These are phyloP conservation scores for Funneliformis caledonium DNA, from an alignment of 371 early-diverging fungal genomes.

Conservation along the genomic window DNA sequence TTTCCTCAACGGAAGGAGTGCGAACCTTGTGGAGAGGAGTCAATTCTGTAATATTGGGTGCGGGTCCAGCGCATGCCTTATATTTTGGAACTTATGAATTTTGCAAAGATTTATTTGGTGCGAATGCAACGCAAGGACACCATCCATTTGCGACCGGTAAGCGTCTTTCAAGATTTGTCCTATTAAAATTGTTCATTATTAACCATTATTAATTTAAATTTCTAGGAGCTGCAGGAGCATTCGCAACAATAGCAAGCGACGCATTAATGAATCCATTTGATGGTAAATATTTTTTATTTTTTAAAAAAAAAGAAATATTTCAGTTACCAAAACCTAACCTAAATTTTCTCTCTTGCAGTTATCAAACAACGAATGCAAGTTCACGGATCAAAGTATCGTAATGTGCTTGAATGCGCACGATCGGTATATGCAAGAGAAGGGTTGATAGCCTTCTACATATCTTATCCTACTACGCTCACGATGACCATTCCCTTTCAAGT, in stretches of 20 bases:
- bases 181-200: background rate
- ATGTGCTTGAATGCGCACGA: conserved; percentile 68
- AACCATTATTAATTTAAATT: background rate
- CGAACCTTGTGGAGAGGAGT: conserved; percentile 91
- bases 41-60: conserved; percentile 87
- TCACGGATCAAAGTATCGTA: conserved; percentile 62
- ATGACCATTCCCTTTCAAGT: conserved; percentile 93
- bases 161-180: background rate
- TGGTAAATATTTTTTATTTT: conserved; percentile 54
- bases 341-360: conserved; percentile 55
- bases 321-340: background rate
- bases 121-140: conserved; percentile 56
- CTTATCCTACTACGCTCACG: conserved; percentile 88
- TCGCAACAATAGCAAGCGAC: conserved; percentile 88
- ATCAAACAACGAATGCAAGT: conserved; percentile 95
- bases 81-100: conserved; percentile 95
- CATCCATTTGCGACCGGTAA: conserved; percentile 69
- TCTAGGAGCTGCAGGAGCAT: conserved; percentile 83
- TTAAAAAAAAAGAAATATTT: background rate
- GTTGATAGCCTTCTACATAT: conserved; percentile 83
- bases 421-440: conserved; percentile 76
- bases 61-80: conserved; percentile 96
- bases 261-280: conserved; percentile 96
- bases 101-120: conserved; percentile 77
- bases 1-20: conserved; percentile 74